Evolutionary conservation across 352 stramenopile genomes (phyloP), one percentile per base, ranked within the genome.

Genomic region (Blastocystis hominis): DNA sequence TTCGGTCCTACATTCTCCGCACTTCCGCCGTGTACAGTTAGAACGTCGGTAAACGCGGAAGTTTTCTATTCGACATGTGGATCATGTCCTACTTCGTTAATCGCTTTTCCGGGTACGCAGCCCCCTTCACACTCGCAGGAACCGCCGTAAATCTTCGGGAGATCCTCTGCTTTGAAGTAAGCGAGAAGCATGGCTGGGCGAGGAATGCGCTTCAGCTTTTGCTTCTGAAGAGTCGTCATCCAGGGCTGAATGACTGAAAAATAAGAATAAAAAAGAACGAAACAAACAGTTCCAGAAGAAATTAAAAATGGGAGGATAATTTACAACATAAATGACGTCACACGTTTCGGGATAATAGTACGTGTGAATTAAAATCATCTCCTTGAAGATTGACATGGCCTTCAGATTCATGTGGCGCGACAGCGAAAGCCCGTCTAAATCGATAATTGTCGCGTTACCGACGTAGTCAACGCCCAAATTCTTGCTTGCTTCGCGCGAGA

Each of bases 311-410:
- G 72, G 55, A 34, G 72, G 72, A 53, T 66, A 84, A 44, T 84
- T 84, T n/a, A 84, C 47, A n/a, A 84, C 50, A 42, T 84, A 84
- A 7, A 84, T 53, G 30, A 84, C 72, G 36, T 84, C 72, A 30
- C 46, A 66, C 2, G 72, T 64, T 30, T 84, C 72, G 54, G 72
- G 72, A 64, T 84, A 84, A 53, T 84, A 84, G 56, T 84, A 84
- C 9, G 72, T 84, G 50, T 84, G 72, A 53, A 84, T 84, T 15
- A 84, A 53, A 46, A 84, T 84, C 72, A 84, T 84, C 36, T 84
- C 72, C 44, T 84, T 84, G 72, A 84, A 84, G 55, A 84, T 84
- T n/a, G 44, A 68, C 47, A 84, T 36, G 7, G 72, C 72, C 46
- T 66, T 66, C 53, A 84, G 55, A 44, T 84, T 84, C 72, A 84